Conservation (phyloP, 306 rosid genomes). For the Astragalus membranaceus region DNA sequence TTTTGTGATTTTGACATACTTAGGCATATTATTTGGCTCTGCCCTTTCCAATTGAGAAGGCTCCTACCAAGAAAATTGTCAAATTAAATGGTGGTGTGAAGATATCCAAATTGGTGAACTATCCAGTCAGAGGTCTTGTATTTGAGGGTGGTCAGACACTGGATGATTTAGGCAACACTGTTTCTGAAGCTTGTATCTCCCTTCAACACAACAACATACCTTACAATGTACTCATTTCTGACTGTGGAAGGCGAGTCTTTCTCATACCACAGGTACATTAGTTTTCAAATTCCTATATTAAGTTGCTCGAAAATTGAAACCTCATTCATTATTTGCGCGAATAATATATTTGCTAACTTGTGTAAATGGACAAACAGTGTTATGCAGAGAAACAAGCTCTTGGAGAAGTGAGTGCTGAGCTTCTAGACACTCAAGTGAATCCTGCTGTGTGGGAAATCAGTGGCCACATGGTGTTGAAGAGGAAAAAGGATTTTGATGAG, state of each 20-base stretch:
- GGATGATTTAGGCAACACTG: constrained; percentile 52
- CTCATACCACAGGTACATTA: constrained; percentile 79
- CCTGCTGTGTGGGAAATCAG: constrained; percentile 99
- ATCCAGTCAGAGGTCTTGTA: constrained; percentile 84
- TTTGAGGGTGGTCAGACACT: constrained; percentile 65
- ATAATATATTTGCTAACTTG: not conserved
- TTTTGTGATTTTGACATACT: constrained; percentile 12
- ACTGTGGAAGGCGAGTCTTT: constrained; percentile 70
- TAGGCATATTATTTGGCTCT: constrained; percentile 88
- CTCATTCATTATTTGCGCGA: not conserved
- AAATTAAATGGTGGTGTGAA: constrained; percentile 42
- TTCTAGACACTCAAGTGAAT: constrained; percentile 93
- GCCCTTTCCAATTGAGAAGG: constrained; percentile 95
- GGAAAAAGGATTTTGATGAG: constrained; percentile 83
- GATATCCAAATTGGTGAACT: constrained; percentile 51
- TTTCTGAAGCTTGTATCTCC: constrained; percentile 85
- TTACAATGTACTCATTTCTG: constrained; percentile 77
- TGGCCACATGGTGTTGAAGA: constrained; percentile 98
- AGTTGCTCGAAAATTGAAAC: not conserved
- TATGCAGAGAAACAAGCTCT: constrained; percentile 99
- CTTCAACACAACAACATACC: constrained; percentile 87
- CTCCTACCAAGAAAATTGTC: constrained; percentile 49
- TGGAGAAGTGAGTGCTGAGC: constrained; percentile 86
- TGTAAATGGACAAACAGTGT: constrained; percentile 48
- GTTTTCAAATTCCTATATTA: not conserved